Evolutionary conservation across 2,329 filamentous ascomycete species (phyloP).

Genomic region (Ophiostoma piceae): DNA sequence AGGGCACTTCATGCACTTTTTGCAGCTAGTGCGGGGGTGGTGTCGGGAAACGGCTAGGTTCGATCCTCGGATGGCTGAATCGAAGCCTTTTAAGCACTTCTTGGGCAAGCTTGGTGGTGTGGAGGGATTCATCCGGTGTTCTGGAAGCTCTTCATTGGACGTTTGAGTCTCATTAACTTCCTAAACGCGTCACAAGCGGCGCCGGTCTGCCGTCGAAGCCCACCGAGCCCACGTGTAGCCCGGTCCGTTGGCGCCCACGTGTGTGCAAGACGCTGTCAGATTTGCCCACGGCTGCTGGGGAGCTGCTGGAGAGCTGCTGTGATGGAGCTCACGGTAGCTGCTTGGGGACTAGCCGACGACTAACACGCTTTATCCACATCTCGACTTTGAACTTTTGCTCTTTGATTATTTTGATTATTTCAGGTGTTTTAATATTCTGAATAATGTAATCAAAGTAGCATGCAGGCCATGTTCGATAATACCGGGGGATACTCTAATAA

Average conservation of each 20-base stretch:
- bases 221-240: constrained; percentile 1
- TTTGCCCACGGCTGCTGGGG: not conserved
- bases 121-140: not conserved
- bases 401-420: not conserved
- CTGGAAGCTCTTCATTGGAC: not conserved
- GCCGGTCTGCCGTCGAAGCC: not conserved
- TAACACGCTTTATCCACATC: not conserved
- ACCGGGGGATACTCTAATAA: not conserved
- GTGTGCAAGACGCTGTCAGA: not conserved
- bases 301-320: not conserved
- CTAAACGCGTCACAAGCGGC: not conserved
- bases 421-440: not conserved
- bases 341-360: not conserved
- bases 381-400: not conserved
- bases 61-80: not conserved
- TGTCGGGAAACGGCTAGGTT: not conserved
- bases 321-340: not conserved
- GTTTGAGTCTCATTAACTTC: not conserved
- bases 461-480: not conserved
- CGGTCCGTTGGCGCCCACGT: constrained; percentile 5
- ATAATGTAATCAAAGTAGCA: not conserved
- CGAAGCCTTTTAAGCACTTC: not conserved
- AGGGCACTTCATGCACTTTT: not conserved
- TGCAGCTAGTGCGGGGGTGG: not conserved
- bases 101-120: not conserved